Evolutionary conservation across 2,329 filamentous ascomycete genomes (phyloP).

Genomic region (Penicillium sp.): DNA sequence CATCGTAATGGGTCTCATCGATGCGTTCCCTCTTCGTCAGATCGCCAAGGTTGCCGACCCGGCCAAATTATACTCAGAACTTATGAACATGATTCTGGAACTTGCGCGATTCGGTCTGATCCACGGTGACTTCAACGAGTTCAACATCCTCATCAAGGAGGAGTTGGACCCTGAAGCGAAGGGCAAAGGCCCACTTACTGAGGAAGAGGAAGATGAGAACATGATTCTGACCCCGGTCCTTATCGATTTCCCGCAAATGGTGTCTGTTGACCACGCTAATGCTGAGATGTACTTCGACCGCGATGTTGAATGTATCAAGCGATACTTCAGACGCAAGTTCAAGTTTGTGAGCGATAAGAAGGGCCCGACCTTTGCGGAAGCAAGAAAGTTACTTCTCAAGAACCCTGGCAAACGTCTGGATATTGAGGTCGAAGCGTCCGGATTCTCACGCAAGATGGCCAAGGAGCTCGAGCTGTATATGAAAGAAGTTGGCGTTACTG

Average conservation of each 20-base stretch:
- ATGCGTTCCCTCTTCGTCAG: constrained; percentile 88
- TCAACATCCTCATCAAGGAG: constrained; percentile 95
- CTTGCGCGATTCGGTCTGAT: constrained; percentile 87
- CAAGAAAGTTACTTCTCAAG: constrained; percentile 68
- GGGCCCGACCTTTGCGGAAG: constrained; percentile 83
- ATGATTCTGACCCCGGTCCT: constrained; percentile 73
- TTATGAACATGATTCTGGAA: constrained; percentile 82
- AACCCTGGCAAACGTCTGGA: constrained; percentile 73
- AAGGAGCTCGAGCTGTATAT: constrained; percentile 93
- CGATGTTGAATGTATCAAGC: constrained; percentile 92
- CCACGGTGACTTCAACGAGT: constrained; percentile 98
- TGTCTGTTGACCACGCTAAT: constrained; percentile 90
- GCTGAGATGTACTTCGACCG: constrained; percentile 97
- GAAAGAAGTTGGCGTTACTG: constrained; percentile 65
- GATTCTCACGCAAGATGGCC: constrained; percentile 95
- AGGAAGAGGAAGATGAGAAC: constrained; percentile 31
- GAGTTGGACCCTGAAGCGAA: constrained; percentile 43
- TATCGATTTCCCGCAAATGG: constrained; percentile 98
- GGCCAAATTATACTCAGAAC: constrained; percentile 81
- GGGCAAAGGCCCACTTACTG: constrained; percentile 37
- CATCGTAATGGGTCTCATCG: constrained; percentile 91
- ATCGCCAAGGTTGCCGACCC: constrained; percentile 82
- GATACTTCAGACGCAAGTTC: constrained; percentile 87
- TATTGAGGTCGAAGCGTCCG: constrained; percentile 85
- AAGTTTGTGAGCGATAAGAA: constrained; percentile 79